Conservation (phyloP, 139 green algal genomes). For the Trebouxia sp. region DNA sequence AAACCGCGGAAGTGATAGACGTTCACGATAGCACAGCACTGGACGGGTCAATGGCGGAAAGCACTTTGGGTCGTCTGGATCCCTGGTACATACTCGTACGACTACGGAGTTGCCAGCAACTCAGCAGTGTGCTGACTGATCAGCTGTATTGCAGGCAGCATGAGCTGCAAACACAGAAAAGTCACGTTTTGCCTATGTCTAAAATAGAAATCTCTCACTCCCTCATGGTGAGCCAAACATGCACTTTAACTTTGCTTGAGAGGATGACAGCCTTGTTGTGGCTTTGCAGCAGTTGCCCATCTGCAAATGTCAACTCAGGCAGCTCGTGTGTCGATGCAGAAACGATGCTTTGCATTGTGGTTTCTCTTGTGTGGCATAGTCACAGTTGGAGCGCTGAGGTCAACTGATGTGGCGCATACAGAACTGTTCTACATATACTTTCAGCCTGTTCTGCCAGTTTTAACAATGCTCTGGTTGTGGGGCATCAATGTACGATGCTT, state of each 20-base stretch:
- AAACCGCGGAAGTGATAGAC: background rate
- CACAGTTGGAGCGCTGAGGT: conserved; percentile 3
- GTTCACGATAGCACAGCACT: background rate
- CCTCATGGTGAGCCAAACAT: background rate
- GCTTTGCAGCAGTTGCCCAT: too few species aligned
- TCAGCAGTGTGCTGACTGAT: background rate
- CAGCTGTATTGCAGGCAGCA: background rate
- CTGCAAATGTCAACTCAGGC: background rate
- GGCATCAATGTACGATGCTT: conserved; percentile 60
- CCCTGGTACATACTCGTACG: background rate
- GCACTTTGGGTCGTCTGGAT: background rate
- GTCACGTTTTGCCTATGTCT: background rate
- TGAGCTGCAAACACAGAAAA: background rate
- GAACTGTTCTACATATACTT: conserved; percentile 67
- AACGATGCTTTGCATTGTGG: conserved; percentile 15
- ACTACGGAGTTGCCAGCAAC: background rate
- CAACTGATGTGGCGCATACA: background rate
- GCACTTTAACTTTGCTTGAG: background rate
- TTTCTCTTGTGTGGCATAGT: background rate
- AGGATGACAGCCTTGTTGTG: too few species aligned
- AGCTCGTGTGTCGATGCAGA: background rate
- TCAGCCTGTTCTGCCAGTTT: conserved; percentile 68
- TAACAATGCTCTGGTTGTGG: conserved; percentile 84
- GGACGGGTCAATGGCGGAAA: background rate
- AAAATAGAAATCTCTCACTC: background rate